phyloP scores from a whole-genome alignment of 2,329 filamentous ascomycete species.

The Alternaria viburni region DNA sequence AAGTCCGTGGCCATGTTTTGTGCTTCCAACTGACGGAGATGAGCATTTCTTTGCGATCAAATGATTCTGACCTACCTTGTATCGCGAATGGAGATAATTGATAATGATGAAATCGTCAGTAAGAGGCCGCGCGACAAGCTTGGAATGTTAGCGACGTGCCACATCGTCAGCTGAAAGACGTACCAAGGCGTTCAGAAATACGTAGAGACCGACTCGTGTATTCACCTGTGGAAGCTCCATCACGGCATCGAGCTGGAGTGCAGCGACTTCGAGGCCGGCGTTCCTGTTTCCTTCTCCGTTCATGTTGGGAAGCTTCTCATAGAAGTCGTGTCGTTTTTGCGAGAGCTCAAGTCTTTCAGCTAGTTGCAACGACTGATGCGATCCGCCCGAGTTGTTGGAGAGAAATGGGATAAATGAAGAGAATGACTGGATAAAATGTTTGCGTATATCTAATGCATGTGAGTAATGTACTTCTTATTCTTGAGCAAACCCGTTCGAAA shows the following conservation, averaged over 20 bases:
- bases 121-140: conserved; percentile 82
- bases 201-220: conserved; percentile 81
- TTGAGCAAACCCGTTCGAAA: neutral
- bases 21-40: conserved; percentile 68
- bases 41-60: conserved; percentile 25
- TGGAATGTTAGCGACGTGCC: conserved; percentile 39
- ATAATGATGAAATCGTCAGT: conserved; percentile 82
- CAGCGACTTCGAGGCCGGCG: conserved; percentile 49
- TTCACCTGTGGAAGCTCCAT: conserved; percentile 74
- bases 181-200: conserved; percentile 84
- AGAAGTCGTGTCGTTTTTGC: conserved; percentile 51
- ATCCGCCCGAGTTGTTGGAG: conserved; percentile 59
- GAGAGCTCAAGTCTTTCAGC: conserved; percentile 48
- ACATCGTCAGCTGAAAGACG: conserved; percentile 32
- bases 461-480: neutral
- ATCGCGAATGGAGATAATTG: conserved; percentile 82
- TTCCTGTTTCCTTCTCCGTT: conserved; percentile 51
- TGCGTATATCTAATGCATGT: conserved; percentile 36
- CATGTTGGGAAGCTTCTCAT: conserved; percentile 52
- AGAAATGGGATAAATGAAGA: conserved; percentile 50
- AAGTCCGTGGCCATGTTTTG: conserved; percentile 81
- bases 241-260: conserved; percentile 61
- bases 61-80: conserved; percentile 64
- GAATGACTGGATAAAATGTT: conserved; percentile 40
- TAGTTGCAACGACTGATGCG: conserved; percentile 60